Conservation (phyloP, 2,329 filamentous ascomycete genomes). For the Corynespora cassiicola region DNA sequence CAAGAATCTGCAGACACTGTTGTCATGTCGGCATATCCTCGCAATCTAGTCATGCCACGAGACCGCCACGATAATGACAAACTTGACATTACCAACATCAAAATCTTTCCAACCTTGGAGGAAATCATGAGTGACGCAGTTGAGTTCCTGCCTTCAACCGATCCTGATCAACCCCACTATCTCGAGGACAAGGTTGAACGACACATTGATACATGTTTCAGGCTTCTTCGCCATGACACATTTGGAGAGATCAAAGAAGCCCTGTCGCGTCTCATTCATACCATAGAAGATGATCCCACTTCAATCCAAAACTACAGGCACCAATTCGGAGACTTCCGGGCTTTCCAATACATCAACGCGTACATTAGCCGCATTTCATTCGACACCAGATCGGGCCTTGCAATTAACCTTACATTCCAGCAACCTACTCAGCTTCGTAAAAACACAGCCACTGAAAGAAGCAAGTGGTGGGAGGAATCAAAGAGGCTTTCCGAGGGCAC, state of each 20-base stretch:
- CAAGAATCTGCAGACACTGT: slow-evolving; percentile 4
- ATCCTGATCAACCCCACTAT: slow-evolving; percentile 34
- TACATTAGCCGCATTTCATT: slow-evolving; percentile 24
- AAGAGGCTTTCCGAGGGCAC: slow-evolving; percentile 28
- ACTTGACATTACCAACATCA: slow-evolving; percentile 34
- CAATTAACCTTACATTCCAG: slow-evolving; percentile 27
- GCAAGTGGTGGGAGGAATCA: slow-evolving; percentile 37
- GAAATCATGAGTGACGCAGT: slow-evolving; percentile 48
- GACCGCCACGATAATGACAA: slow-evolving; percentile 43
- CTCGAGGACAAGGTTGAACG: slow-evolving; percentile 27
- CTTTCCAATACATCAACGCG: slow-evolving; percentile 24
- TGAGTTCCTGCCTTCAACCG: slow-evolving; percentile 39
- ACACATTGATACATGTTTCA: slow-evolving; percentile 42
- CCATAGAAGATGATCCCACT: slow-evolving; percentile 8
- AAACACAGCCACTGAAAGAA: slow-evolving; percentile 14
- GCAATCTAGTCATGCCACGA: slow-evolving; percentile 23
- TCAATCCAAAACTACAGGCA: slow-evolving; percentile 12
- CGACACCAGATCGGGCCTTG: slow-evolving; percentile 20
- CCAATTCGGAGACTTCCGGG: slow-evolving; percentile 24
- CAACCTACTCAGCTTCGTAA: slow-evolving; percentile 21
- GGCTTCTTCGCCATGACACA: slow-evolving; percentile 39
- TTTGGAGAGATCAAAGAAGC: slow-evolving; percentile 38
- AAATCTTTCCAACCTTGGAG: slow-evolving; percentile 37
- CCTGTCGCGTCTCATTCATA: slow-evolving; percentile 25
- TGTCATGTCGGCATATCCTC: slow-evolving; percentile 27